Base-by-base conservation (phyloP, 495 filamentous ascomycete genomes). In the Penicillium parvum region DNA sequence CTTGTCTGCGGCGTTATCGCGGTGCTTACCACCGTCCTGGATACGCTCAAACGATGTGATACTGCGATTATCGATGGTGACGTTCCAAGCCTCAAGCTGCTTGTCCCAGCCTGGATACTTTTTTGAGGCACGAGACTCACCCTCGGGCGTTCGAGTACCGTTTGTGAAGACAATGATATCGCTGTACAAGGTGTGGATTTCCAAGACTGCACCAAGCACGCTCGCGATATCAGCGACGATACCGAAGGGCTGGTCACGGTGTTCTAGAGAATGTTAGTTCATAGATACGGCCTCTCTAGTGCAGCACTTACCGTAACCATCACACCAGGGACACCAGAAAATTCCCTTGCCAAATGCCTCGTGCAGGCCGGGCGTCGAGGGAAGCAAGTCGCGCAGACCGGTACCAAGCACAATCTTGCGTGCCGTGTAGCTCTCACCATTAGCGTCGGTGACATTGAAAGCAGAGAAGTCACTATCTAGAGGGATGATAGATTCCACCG, bases 261-360 rank as follows among this genome's bases (percentile, higher is more conserved):
- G 75, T 56, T 80, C 77, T n/a, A n/a, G n/a, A n/a, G n/a, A n/a
- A n/a, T n/a, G n/a, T n/a, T n/a, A n/a, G n/a, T n/a, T n/a, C n/a
- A n/a, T n/a, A n/a, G n/a, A n/a, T n/a, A n/a, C n/a, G n/a, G n/a
- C n/a, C n/a, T n/a, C n/a, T n/a, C n/a, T n/a, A n/a, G n/a, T n/a
- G n/a, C n/a, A n/a, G n/a, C n/a, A n/a, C n/a, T n/a, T n/a, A n/a
- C n/a, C n/a, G 46, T 70, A 75, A 7, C 77, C 77, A 52, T 81
- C 77, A 50, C 77, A 81, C 77, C 77, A 81, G 0, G 76, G 76
- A 39, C 77, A 81, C 76, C 76, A 79, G 57, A 66, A 81, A 43
- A 78, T 73, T 36, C 77, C 76, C 49, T 78, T 68, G 23, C 77
- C 77, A 65, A 71, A 81, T 43, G 57, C 69, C 37, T 74, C 68